These are phyloP conservation scores for Phytophthora syringae DNA, from an alignment of 352 stramenopile species.

Conservation along the genomic window DNA sequence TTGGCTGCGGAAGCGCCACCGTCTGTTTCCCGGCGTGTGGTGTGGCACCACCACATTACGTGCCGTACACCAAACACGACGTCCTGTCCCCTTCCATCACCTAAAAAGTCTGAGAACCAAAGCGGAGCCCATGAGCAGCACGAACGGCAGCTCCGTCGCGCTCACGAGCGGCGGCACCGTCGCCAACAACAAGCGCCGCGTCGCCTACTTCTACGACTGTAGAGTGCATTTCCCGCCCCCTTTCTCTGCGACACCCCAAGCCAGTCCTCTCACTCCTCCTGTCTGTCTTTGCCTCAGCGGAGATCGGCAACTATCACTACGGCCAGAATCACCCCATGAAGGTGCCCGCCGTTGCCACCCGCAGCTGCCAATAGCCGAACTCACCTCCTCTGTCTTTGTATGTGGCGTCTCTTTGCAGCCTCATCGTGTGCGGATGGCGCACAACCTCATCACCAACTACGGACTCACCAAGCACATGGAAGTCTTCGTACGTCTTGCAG, in stretches of 20 bases:
- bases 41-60: slow-evolving; percentile 8
- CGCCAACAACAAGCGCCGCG: slow-evolving; percentile 69
- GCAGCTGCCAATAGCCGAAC: background rate
- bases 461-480: slow-evolving; percentile 99
- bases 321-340: slow-evolving; percentile 94
- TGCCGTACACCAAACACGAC: slow-evolving; percentile 21
- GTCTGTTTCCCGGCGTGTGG: slow-evolving; percentile 14
- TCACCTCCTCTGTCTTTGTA: background rate
- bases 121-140: slow-evolving; percentile 19
- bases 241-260: background rate
- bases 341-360: slow-evolving; percentile 29
- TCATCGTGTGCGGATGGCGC: slow-evolving; percentile 99
- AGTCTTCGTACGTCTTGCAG: slow-evolving; percentile 90
- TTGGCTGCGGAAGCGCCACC: slow-evolving; percentile 37
- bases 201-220: slow-evolving; percentile 93
- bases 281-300: slow-evolving; percentile 57
- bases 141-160: slow-evolving; percentile 42
- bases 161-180: slow-evolving; percentile 36
- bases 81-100: slow-evolving; percentile 9
- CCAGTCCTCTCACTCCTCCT: background rate
- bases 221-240: background rate
- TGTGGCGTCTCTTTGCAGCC: slow-evolving; percentile 84
- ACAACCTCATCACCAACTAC: slow-evolving; percentile 99
- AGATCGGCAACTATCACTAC: slow-evolving; percentile 99
- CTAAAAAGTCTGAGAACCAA: slow-evolving; percentile 13